Conservation (phyloP, 768 basidiomycete genomes). For the Suillus lakei region DNA sequence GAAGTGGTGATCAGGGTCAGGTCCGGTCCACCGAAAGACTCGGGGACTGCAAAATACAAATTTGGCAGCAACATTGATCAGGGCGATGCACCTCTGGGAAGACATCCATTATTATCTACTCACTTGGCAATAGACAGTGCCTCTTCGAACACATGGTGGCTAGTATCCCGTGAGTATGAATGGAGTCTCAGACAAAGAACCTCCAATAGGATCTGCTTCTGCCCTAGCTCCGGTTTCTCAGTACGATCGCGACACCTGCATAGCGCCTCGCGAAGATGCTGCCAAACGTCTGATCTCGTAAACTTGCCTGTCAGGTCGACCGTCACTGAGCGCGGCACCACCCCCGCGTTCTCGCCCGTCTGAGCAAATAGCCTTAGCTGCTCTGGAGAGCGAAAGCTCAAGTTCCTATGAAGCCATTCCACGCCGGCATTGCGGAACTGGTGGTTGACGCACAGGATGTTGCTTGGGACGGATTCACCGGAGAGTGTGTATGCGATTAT, state of each 20-base stretch:
- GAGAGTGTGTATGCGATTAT: conserved; percentile 24
- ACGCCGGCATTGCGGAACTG: conserved; percentile 25
- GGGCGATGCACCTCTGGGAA: conserved; percentile 7
- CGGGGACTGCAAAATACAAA: conserved; percentile 41
- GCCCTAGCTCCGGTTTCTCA: not conserved
- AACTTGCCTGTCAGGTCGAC: conserved; percentile 36
- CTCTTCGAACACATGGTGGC: conserved; percentile 33
- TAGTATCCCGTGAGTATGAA: conserved; percentile 39
- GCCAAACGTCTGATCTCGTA: conserved; percentile 31
- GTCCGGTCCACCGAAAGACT: conserved; percentile 61
- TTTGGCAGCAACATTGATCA: not conserved
- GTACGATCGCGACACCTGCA: conserved; percentile 24
- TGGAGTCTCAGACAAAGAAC: conserved; percentile 42
- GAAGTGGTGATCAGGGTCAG: conserved; percentile 65
- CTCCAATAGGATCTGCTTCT: conserved; percentile 27
- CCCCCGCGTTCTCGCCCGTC: conserved; percentile 15
- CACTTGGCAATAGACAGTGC: conserved; percentile 43
- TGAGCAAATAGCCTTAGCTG: conserved; percentile 27
- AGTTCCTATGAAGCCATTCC: conserved; percentile 28
- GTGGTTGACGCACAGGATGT: conserved; percentile 27
- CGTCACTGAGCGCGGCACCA: conserved; percentile 30
- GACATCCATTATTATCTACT: conserved; percentile 18
- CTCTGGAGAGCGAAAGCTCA: conserved; percentile 26
- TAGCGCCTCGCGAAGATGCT: conserved; percentile 31
- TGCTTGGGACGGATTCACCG: conserved; percentile 17